Evolutionary conservation across 2,329 filamentous ascomycete species (phyloP), one percentile per base, ranked within the genome.

Genomic region (Elsinoe batatas): DNA sequence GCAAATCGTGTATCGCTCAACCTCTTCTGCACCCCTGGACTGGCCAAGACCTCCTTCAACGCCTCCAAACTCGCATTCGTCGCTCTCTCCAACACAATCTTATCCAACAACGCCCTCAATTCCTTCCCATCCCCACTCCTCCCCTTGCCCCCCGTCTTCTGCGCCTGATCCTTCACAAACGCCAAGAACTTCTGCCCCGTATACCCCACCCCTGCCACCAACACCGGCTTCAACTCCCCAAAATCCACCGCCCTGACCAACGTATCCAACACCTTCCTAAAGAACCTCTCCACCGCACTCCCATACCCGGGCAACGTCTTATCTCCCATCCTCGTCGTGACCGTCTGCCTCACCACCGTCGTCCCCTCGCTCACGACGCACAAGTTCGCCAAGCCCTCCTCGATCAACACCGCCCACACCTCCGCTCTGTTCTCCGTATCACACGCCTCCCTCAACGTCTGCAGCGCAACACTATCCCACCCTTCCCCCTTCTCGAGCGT

Each of bases 171-270:
- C 55, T 83, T 77, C 58, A 87, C 82, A 71, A 87, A 90, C 38
- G 83, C 82, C 55, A 87, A 84, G 67, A 98, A 95, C 17, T 85
- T 84, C 2, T 79, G 74, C 0, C 91, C 91, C 5, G 88, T 83
- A 68, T 95, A 98, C 0, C 91, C 93, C 0, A 93, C 91, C 58
- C 87, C 91, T 1, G 91, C 93, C 2, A 98, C 76, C 17, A 98
- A 75, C 11, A 97, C 73, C 0, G 91, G 89, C 13, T 84, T 79
- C 15, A 82, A 79, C 53, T 77, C 74, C 13, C 74, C 72, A 60
- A 95, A 85, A 67, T 95, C 88, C 64, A 95, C 79, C 57, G 88
- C 84, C 22, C 88, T 81, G 1, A 87, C 73, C 11, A 97, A 77
- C 0, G 88, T 89, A 35, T 85, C 78, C 35, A 95, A 76, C 0